Evolutionary conservation across 2,329 filamentous ascomycete species (phyloP), one percentile per base, ranked within the genome.

Genomic region (Beauveria australis): DNA sequence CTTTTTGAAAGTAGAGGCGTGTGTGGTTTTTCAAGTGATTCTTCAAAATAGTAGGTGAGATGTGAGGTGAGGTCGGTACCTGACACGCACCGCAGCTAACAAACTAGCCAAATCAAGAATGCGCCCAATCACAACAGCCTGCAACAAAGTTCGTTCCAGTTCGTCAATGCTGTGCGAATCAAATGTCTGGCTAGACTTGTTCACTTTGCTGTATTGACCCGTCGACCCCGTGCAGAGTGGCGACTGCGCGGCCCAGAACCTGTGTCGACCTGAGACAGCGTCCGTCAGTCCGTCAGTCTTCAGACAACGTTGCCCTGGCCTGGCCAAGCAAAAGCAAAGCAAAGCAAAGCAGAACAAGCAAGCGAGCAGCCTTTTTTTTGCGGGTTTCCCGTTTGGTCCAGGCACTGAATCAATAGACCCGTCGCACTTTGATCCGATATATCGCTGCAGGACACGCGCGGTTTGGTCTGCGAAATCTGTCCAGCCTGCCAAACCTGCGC

Each of bases 211-310:
- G 18, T 19, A 37, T 37, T 37, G 12, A 37, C 33, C 33, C 33
- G 33, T 37, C 33, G 48, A 48, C 44, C 54, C 54, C 54, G 54
- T 57, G 54, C 54, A 57, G 54, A 16, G 44, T 57, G 54, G 54
- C 44, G 19, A 57, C 54, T 48, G 54, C 43, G 44, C 43, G 54
- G 54, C 54, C 54, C 54, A 57, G 54, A 57, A 48, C 52, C 22
- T 5, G 40, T 18, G 44, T 47, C 16, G 28, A 48, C 54, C 44
- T 57, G 54, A 57, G 54, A 57, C 54, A 57, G 19, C n/a, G 33
- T 24, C 53, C 26, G 53, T 54, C 9, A 37, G 33, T 37, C 33
- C 12, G 33, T 37, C 33, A 37, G 33, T 37, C 33, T 37, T 6
- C 33, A 44, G 40, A 54, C 53, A 26, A 52, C 33, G 33, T 14